Percentiles rank a stretch among this genome's conserved stretches.
Conservation (phyloP, 2,329 filamentous ascomycete genomes). For the Daldinia sp. region DNA sequence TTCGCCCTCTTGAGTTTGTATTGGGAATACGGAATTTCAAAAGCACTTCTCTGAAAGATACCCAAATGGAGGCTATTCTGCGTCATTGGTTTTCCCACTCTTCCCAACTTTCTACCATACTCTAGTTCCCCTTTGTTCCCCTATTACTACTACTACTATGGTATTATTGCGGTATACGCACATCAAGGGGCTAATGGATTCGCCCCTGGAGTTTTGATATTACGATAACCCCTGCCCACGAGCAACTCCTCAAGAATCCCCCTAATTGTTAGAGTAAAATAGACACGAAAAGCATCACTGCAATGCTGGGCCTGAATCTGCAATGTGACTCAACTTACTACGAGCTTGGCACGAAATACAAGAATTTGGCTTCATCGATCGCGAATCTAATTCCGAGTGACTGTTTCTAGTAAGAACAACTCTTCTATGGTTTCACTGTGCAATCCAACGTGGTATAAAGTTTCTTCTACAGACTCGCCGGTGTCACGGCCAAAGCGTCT, state of each 20-base stretch:
- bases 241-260: constrained; percentile 34
- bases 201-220: constrained; percentile 38
- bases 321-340: constrained; percentile 43
- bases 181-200: constrained; percentile 40
- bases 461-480: constrained; percentile 15
- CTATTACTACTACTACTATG: constrained; percentile 2
- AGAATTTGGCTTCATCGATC: constrained; percentile 26
- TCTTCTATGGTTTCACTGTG: constrained; percentile 14
- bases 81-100: constrained; percentile 40
- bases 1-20: constrained; percentile 39
- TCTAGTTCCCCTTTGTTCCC: constrained; percentile 38
- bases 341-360: constrained; percentile 32
- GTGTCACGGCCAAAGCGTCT: constrained; percentile 30
- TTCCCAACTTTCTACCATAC: constrained; percentile 3
- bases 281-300: constrained; percentile 44
- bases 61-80: constrained; percentile 45
- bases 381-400: constrained; percentile 31
- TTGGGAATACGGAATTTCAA: constrained; percentile 43
- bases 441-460: constrained; percentile 19
- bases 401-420: constrained; percentile 26
- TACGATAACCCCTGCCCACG: constrained; percentile 33
- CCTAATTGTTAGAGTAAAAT: constrained; percentile 44
- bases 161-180: constrained; percentile 30
- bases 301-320: constrained; percentile 36
- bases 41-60: constrained; percentile 43